These are phyloP conservation scores for Trichomonas gallinae DNA, from an alignment of 208 protist genomes.

Conservation along the genomic window DNA sequence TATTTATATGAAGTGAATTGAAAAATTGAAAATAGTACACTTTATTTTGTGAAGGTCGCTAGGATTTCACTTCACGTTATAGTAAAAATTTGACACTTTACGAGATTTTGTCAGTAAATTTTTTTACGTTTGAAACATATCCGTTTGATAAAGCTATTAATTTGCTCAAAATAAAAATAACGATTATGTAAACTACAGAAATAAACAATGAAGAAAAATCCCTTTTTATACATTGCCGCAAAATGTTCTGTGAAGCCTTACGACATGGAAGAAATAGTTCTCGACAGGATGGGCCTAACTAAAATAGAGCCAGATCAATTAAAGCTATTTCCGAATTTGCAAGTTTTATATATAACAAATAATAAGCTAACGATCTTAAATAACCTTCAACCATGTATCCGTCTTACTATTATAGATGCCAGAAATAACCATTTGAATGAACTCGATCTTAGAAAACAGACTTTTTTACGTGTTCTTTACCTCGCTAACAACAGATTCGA, in stretches of 20 bases:
- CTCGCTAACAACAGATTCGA: not conserved
- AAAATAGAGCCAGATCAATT: not conserved
- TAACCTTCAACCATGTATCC: not conserved
- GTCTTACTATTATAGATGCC: not conserved
- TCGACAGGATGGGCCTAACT: not conserved
- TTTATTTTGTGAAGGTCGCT: no score
- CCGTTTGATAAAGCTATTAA: no score
- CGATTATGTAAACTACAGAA: no score
- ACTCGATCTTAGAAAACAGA: not conserved
- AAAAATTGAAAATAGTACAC: no score
- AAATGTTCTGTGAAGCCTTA: not conserved
- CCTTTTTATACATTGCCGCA: not conserved
- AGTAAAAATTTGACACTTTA: no score
- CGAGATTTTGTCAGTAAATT: no score
- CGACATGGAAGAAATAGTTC: not conserved
- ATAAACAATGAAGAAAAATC: not conserved
- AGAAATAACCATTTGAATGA: not conserved
- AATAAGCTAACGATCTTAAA: not conserved
- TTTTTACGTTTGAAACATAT: no score
- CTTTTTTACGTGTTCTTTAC: not conserved
- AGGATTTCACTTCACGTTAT: no score
- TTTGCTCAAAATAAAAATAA: no score
- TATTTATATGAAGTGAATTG: no score
- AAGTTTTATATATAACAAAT: not conserved
- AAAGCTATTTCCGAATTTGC: not conserved